These are phyloP conservation scores for Cerrena zonata DNA, from an alignment of 1,284 basidiomycete species.

Conservation along the genomic window DNA sequence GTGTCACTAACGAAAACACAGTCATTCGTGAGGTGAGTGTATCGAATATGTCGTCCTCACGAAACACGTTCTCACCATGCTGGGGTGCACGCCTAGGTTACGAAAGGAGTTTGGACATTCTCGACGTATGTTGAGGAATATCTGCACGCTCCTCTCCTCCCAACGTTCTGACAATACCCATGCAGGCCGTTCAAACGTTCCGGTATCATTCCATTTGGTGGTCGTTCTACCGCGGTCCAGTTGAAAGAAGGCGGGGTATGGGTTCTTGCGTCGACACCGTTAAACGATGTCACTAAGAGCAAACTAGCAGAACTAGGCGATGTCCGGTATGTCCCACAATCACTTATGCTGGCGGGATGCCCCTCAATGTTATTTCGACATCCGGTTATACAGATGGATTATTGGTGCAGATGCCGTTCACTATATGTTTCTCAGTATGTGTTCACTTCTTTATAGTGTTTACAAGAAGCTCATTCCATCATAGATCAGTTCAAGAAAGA, in stretches of 20 bases:
- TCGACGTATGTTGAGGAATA: conserved; percentile 57
- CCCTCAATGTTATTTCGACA: neutral
- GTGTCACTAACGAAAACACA: neutral
- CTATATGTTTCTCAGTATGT: conserved; percentile 56
- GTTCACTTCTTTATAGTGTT: neutral
- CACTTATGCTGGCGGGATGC: neutral
- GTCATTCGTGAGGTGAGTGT: conserved; percentile 10
- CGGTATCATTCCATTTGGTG: conserved; percentile 71
- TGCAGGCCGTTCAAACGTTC: conserved; percentile 51
- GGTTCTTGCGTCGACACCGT: conserved; percentile 80
- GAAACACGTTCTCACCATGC: neutral
- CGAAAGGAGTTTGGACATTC: conserved; percentile 66
- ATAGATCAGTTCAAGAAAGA: conserved; percentile 65
- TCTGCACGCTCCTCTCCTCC: neutral
- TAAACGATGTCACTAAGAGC: conserved; percentile 66
- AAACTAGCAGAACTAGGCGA: conserved; percentile 71
- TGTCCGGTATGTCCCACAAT: conserved; percentile 51
- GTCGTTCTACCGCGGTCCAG: conserved; percentile 78
- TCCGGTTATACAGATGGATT: conserved; percentile 48
- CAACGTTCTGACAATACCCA: neutral
- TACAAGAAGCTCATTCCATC: neutral
- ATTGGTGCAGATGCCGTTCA: conserved; percentile 62
- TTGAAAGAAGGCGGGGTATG: conserved; percentile 71
- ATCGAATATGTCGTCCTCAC: neutral
- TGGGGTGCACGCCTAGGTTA: conserved; percentile 37